phyloP scores from a whole-genome alignment of 2,329 filamentous ascomycete genomes.

The Neofusicoccum sp. region DNA sequence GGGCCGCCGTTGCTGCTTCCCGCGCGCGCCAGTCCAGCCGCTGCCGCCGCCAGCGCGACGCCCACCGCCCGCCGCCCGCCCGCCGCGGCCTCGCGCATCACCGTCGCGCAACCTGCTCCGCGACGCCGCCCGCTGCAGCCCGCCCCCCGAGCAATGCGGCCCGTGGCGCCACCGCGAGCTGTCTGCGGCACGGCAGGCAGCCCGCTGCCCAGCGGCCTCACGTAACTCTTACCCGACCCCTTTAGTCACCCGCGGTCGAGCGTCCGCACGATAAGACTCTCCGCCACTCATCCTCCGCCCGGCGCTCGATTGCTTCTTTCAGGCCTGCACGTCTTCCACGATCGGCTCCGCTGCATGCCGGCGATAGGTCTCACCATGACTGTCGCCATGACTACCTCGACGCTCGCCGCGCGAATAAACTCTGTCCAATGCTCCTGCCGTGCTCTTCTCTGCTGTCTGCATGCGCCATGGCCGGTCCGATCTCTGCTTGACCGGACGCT shows the following conservation, averaged over 20 bases:
- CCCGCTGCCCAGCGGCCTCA: constrained; percentile 3
- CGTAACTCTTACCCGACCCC: constrained; percentile 32
- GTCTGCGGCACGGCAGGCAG: neutral
- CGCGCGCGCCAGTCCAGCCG: too few species aligned
- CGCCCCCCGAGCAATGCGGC: neutral
- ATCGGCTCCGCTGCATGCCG: neutral
- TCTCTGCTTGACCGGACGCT: neutral
- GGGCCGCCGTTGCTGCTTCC: too few species aligned
- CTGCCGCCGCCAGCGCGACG: neutral
- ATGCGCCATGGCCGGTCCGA: neutral
- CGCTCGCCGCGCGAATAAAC: neutral
- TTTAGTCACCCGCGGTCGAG: constrained; percentile 32
- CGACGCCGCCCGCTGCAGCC: neutral
- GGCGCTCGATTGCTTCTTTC: constrained; percentile 13
- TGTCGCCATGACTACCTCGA: constrained; percentile 9
- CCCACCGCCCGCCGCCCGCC: too few species aligned
- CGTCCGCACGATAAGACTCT: constrained; percentile 36
- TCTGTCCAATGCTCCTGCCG: too few species aligned
- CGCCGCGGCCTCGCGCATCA: neutral
- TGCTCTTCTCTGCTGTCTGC: neutral
- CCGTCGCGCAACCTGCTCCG: neutral
- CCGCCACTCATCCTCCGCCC: constrained; percentile 23
- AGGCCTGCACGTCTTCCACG: constrained; percentile 18
- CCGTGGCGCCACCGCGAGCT: neutral
- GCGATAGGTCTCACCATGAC: constrained; percentile 3